Evolutionary conservation across 2,329 filamentous ascomycete genomes (phyloP).

Genomic region (Ceratocystis lukuohia): DNA sequence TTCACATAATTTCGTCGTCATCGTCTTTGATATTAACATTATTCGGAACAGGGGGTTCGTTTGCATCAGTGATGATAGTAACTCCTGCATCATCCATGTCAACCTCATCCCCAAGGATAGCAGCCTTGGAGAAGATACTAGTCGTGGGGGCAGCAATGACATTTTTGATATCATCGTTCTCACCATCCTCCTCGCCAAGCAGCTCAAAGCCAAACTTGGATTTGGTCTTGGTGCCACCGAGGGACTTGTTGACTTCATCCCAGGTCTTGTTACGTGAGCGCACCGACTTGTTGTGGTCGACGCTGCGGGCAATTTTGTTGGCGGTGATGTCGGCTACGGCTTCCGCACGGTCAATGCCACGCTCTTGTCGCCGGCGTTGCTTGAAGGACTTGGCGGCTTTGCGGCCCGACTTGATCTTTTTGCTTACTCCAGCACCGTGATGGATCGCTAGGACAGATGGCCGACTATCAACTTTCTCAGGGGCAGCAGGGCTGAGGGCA

Average conservation of each 20-base stretch:
- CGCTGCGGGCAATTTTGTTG: slow-evolving; percentile 42
- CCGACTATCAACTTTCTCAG: slow-evolving; percentile 27
- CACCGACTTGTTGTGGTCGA: slow-evolving; percentile 34
- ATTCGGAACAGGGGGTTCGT: background rate
- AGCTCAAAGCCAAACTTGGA: slow-evolving; percentile 15
- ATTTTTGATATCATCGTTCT: slow-evolving; percentile 9
- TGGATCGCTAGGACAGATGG: slow-evolving; percentile 58
- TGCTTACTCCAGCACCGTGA: slow-evolving; percentile 51
- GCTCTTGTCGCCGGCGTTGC: slow-evolving; percentile 43
- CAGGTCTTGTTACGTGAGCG: slow-evolving; percentile 40
- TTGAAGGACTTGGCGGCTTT: slow-evolving; percentile 42
- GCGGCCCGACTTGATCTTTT: slow-evolving; percentile 47
- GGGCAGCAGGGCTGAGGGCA: slow-evolving; percentile 14
- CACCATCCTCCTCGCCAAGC: slow-evolving; percentile 19
- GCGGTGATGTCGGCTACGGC: slow-evolving; percentile 46
- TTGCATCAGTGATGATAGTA: slow-evolving; percentile 7
- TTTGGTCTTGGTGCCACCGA: slow-evolving; percentile 22
- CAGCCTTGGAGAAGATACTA: background rate
- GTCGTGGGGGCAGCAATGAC: background rate
- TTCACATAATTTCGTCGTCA: slow-evolving; percentile 16
- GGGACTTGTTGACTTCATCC: slow-evolving; percentile 43
- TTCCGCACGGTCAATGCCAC: slow-evolving; percentile 44
- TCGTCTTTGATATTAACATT: background rate
- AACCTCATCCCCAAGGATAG: background rate
- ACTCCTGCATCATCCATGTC: slow-evolving; percentile 1